Conservation (phyloP, 208 protist genomes). For the Leishmania braziliensis region DNA sequence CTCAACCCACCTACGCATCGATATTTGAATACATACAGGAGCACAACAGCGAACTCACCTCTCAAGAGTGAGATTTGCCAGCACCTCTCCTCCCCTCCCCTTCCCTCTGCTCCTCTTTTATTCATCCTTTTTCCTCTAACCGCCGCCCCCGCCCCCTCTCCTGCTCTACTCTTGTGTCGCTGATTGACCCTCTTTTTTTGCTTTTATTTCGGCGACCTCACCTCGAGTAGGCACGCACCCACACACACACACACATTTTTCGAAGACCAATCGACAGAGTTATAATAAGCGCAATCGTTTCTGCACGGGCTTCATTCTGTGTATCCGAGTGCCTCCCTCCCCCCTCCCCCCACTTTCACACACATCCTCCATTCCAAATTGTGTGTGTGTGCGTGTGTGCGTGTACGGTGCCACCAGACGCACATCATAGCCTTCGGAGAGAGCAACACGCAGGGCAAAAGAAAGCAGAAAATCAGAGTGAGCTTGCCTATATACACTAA, state of each 20-base stretch:
- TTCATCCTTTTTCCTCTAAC: not conserved
- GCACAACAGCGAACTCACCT: too few species aligned
- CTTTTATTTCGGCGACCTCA: too few species aligned
- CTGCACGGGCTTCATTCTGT: too few species aligned
- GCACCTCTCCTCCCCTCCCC: conserved; percentile 1
- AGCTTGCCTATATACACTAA: not conserved
- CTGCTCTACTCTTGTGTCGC: not conserved
- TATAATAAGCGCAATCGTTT: too few species aligned
- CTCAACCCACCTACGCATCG: too few species aligned
- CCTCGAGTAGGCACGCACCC: not conserved
- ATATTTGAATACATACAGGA: too few species aligned
- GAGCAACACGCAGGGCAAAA: not conserved
- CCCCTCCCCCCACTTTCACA: too few species aligned
- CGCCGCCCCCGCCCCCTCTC: not conserved
- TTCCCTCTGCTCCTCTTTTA: not conserved
- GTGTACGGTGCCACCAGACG: not conserved
- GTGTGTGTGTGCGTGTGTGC: not conserved
- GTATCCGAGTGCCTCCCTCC: too few species aligned
- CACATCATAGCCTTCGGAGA: not conserved
- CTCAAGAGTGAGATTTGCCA: too few species aligned
- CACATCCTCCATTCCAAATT: too few species aligned
- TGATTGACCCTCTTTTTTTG: too few species aligned
- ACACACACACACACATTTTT: not conserved
- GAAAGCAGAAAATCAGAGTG: not conserved
- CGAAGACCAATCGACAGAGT: too few species aligned